Base-by-base conservation (phyloP, 2,329 filamentous ascomycete genomes). In the Cladophialophora exuberans region DNA sequence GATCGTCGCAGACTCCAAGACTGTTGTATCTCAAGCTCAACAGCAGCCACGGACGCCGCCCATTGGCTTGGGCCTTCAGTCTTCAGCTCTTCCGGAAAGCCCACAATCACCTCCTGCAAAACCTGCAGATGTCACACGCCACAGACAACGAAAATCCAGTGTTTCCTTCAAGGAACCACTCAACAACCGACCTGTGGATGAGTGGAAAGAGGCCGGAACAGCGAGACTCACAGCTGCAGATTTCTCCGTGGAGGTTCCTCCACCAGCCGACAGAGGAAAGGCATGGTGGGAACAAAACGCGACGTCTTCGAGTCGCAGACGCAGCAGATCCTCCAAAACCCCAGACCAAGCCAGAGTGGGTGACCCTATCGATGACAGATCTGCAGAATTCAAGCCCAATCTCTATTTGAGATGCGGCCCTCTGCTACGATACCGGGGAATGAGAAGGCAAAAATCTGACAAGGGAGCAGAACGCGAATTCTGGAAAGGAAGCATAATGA, bases 401-500 rank as follows among this genome's bases (percentile, higher is more conserved):
- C 73, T 99, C 31, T 92, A 89, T 68, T 78, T 99, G 50, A 92
- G 91, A 71, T 96, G 93, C 66, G 94, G 94, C 0, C 94, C 94
- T 4, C 76, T 99, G 18, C 76, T 99, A 60, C 85, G 94, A 56
- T 99, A 96, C 70, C 93, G 88, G 52, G 94, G 95, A 17, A 84
- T 96, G 83, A 96, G 72, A 76, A 78, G 65, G 66, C 74, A 43
- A 66, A 59, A 60, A 43, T 23, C 68, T 74, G 26, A 71, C 69
- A 25, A 69, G 67, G 57, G 67, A 61, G 64, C 72, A 60, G 85
- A 90, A 38, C 82, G 84, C 47, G 90, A 96, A 65, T 85, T 93
- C 17, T 99, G 94, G 94, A 84, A 92, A 69, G 94, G 94, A 4
- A 95, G 85, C 57, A 81, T 97, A 54, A 91, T 99, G 90, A 96